Conservation (phyloP, 768 basidiomycete genomes). For the Phaffia australis region DNA sequence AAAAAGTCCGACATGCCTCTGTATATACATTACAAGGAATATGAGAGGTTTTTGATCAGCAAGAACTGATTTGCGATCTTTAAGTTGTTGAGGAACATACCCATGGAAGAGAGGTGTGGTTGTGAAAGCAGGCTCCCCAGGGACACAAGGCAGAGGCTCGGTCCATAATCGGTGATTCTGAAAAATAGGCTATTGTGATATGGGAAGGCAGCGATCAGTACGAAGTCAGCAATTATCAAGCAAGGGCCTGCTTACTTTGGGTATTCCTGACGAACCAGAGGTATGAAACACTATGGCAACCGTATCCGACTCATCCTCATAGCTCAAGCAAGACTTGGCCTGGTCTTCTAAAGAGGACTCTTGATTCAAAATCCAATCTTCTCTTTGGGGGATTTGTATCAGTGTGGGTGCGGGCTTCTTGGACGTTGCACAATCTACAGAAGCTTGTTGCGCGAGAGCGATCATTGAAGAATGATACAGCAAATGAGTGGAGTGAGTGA, state of each 20-base stretch:
- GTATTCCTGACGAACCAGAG: conserved; percentile 2
- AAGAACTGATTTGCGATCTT: background rate
- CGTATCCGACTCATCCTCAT: conserved; percentile 7
- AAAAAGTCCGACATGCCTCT: conserved; percentile 5
- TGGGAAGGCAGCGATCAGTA: background rate
- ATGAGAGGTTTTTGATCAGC: background rate
- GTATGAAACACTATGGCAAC: conserved; percentile 1
- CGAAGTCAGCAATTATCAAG: background rate
- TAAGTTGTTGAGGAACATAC: background rate
- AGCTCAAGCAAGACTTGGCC: background rate
- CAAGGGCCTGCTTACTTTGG: background rate
- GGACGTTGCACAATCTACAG: background rate
- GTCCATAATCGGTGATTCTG: conserved; percentile 8
- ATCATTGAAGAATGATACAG: conserved; percentile 1
- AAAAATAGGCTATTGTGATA: background rate
- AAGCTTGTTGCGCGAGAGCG: background rate
- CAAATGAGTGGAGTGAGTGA: background rate
- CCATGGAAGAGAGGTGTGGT: conserved; percentile 9
- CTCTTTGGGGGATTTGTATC: background rate
- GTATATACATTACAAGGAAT: background rate
- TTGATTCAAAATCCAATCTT: background rate
- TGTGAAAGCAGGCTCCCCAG: background rate
- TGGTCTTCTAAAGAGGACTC: background rate
- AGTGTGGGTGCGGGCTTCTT: background rate
- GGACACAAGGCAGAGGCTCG: conserved; percentile 2